These are phyloP conservation scores for Parietichytrium sp. DNA, from an alignment of 108 stramenopile species.

Conservation along the genomic window DNA sequence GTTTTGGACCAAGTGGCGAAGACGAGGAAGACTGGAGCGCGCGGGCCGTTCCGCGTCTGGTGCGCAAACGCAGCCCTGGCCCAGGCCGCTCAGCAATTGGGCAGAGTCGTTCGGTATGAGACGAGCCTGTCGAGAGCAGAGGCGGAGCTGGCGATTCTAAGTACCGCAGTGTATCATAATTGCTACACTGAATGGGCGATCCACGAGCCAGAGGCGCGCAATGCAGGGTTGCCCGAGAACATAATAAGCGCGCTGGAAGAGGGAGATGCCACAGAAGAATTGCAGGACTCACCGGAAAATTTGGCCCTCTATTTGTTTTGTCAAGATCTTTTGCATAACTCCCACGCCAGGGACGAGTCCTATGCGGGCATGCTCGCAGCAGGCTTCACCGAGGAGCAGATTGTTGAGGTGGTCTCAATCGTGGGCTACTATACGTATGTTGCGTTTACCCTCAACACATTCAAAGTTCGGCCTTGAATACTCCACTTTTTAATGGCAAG, in stretches of 20 bases:
- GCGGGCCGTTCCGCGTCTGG: background rate
- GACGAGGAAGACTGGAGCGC: background rate
- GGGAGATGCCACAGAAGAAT: background rate
- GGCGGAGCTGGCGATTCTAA: background rate
- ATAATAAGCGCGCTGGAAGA: background rate
- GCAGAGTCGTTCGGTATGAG: background rate
- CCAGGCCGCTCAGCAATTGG: background rate
- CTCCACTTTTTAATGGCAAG: too few species aligned
- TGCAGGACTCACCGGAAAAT: background rate
- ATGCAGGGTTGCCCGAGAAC: background rate
- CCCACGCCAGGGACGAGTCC: background rate
- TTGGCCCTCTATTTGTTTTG: background rate
- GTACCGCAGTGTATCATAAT: background rate
- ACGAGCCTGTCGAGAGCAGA: background rate
- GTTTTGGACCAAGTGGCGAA: slow-evolving; percentile 6
- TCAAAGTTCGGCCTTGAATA: background rate
- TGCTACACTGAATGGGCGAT: slow-evolving; percentile 18
- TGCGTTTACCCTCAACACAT: slow-evolving; percentile 6
- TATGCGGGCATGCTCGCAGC: slow-evolving; percentile 14
- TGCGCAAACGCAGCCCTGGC: slow-evolving; percentile 1
- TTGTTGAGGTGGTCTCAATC: background rate
- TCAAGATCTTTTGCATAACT: background rate
- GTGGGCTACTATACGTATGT: background rate
- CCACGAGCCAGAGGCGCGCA: background rate
- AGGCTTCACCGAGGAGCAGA: background rate